phyloP scores from a whole-genome alignment of 2,329 filamentous ascomycete genomes.

The Pestalotiopsis sp. region DNA sequence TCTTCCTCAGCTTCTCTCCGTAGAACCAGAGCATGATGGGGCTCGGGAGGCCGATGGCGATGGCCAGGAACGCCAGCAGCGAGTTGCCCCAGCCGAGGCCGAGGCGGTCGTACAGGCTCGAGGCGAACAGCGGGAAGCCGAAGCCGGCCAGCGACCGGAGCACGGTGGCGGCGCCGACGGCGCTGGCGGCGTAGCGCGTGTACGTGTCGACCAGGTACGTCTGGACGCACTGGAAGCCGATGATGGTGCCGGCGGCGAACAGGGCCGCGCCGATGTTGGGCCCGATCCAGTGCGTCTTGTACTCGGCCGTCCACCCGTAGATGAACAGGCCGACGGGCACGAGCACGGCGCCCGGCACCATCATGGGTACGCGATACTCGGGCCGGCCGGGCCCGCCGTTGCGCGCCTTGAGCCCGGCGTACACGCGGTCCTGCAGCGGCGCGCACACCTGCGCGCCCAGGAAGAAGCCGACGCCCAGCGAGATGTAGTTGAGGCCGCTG shows the following conservation, averaged over 20 bases:
- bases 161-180: conserved; percentile 43
- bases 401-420: conserved; percentile 41
- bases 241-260: conserved; percentile 38
- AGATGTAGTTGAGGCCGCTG: conserved; percentile 38
- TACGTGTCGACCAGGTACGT: conserved; percentile 48
- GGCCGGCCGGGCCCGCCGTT: conserved; percentile 36
- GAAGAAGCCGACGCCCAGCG: conserved; percentile 35
- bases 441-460: conserved; percentile 40
- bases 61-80: conserved; percentile 46
- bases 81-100: conserved; percentile 49
- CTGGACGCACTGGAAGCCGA: conserved; percentile 46
- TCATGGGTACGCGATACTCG: conserved; percentile 44
- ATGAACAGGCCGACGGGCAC: conserved; percentile 44
- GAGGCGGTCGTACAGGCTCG: conserved; percentile 41
- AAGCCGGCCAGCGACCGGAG: conserved; percentile 50
- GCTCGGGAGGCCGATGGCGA: conserved; percentile 50
- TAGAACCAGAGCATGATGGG: conserved; percentile 44
- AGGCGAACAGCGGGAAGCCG: conserved; percentile 52
- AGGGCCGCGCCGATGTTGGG: conserved; percentile 44
- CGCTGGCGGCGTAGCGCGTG: conserved; percentile 45
- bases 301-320: conserved; percentile 47
- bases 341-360: conserved; percentile 40
- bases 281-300: conserved; percentile 43
- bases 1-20: conserved; percentile 35
- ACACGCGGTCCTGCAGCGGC: conserved; percentile 45